Evolutionary conservation across 1,284 basidiomycete species (phyloP).

Genomic region (Apiotrichum brassicae): DNA sequence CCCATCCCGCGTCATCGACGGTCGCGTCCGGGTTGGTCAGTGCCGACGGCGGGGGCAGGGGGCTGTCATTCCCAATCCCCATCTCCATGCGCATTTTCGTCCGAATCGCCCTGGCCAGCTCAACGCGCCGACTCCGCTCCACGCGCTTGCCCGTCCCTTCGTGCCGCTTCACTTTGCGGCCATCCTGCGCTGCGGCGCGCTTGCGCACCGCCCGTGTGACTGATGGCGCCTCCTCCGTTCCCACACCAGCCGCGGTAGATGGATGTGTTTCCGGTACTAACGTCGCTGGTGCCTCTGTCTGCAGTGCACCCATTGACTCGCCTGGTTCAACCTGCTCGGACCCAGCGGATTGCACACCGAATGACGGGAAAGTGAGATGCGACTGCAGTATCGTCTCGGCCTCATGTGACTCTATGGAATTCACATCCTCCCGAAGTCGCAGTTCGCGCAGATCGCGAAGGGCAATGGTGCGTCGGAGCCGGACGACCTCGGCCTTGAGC

Average conservation of each 20-base stretch:
- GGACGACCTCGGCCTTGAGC: slow-evolving; percentile 28
- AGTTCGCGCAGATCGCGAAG: background rate
- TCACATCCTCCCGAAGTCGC: background rate
- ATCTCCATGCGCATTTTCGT: slow-evolving; percentile 21
- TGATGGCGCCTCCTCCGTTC: no score
- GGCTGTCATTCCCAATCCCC: slow-evolving; percentile 17
- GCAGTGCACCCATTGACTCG: no score
- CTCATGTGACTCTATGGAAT: background rate
- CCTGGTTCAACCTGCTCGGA: no score
- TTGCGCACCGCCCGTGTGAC: background rate
- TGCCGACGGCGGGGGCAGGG: slow-evolving; percentile 14
- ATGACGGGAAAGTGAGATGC: background rate
- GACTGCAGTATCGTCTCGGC: slow-evolving; percentile 1
- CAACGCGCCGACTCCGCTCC: slow-evolving; percentile 13
- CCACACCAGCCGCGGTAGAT: no score
- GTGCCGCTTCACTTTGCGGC: slow-evolving; percentile 10
- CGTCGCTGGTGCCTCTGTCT: no score
- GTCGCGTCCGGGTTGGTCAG: slow-evolving; percentile 1
- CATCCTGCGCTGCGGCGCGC: background rate
- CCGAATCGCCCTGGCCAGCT: slow-evolving; percentile 20
- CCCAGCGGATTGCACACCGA: background rate
- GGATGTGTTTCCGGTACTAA: no score
- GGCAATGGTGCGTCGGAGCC: slow-evolving; percentile 18
- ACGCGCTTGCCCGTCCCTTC: slow-evolving; percentile 17
- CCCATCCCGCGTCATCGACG: slow-evolving; percentile 1